These are phyloP conservation scores for Alternaria metachromatica DNA, from an alignment of 2,329 filamentous ascomycete genomes.

Conservation along the genomic window DNA sequence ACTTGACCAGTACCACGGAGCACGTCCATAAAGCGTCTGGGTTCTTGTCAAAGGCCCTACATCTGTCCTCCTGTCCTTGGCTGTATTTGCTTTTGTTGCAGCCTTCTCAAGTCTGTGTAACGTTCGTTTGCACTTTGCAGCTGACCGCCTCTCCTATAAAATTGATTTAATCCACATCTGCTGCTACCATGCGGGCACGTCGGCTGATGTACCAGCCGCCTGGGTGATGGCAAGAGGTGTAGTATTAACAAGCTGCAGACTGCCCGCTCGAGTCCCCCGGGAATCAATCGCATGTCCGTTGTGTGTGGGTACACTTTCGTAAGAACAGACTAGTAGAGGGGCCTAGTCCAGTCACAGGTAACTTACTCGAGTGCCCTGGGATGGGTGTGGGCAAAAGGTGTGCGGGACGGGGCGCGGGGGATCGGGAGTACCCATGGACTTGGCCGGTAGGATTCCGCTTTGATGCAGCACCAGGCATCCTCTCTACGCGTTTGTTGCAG, in stretches of 20 bases:
- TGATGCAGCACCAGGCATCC: not conserved
- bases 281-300: not conserved
- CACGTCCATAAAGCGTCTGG: not conserved
- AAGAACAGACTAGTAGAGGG: not conserved
- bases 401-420: not conserved
- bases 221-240: not conserved
- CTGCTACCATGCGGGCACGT: not conserved
- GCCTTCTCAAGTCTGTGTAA: not conserved
- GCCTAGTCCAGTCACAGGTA: not conserved
- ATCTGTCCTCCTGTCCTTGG: not conserved
- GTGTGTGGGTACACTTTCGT: not conserved
- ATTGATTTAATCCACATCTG: not conserved
- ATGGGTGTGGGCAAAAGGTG: not conserved
- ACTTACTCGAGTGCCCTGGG: too few relatives aligned
- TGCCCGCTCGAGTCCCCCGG: not conserved
- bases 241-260: not conserved
- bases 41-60: not conserved
- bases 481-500: not conserved
- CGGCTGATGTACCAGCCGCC: not conserved
- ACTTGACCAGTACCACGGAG: not conserved
- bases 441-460: not conserved
- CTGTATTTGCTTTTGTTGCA: not conserved
- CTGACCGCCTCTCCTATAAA: not conserved
- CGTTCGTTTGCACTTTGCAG: not conserved
- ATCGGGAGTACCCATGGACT: not conserved